Evolutionary conservation across 768 basidiomycete species (phyloP), one percentile per base, ranked within the genome.

Genomic region (Collybia nuda): DNA sequence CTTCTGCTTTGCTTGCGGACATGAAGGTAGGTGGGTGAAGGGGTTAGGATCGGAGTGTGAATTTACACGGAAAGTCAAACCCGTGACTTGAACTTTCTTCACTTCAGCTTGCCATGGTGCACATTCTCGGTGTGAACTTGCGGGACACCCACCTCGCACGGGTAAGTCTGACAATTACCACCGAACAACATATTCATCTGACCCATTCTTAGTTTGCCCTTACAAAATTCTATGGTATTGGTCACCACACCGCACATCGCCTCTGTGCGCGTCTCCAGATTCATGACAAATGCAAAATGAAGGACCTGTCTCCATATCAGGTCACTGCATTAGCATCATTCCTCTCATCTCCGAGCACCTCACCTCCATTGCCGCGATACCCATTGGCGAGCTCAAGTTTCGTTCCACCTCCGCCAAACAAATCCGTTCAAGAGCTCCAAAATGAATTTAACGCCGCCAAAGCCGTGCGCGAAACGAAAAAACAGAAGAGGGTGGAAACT

Each of bases 201-300:
- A 22, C 6, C 43, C 26, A 44, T 17, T 15, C 14, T 23, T 23
- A 99, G 96, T 84, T 86, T 71, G 96, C 94, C n/a, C 70, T 99
- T 52, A 90, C 87, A 12, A 75, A 78, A 44, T 93, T 98, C 73
- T 93, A 94, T 65, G 97, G 97, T 19, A 77, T 99, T 61, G 90
- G 90, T 5, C 80, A 76, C 59, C 71, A 78, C 53, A 89, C 83
- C 14, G 83, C 95, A 7, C 78, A 81, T 50, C 85, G 88, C 23
- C 77, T 99, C 26, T 93, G 96, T 63, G 92, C 95, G 8, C 86
- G 97, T 53, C 82, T 97, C 40, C 89, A 90, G 63, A 91, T 99
- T 46, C 94, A 98, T 69, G 85, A 92, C 75, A 78, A 77, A 55
- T 84, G 87, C 70, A 84, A 81, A 67, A 84, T 99, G 56, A 81